Evolutionary conservation across 2,329 filamentous ascomycete species (phyloP), one percentile per base, ranked within the genome.

Genomic region (Fusarium sp.): DNA sequence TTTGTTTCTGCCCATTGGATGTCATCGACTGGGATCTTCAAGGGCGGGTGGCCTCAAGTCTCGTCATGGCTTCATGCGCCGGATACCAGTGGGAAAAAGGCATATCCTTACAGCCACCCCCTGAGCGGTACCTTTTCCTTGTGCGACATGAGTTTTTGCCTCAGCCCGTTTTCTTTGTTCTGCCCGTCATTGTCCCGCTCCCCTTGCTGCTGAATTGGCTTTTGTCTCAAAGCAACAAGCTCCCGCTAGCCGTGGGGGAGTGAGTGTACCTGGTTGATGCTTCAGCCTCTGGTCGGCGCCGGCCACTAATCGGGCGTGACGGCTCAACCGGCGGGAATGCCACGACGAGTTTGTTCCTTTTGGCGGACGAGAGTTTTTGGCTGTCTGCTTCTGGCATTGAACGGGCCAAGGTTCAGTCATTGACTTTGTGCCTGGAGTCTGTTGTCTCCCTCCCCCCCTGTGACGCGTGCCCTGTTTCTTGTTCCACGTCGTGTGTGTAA

Each of bases 181-280:
- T 63, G 34, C 53, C 36, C 18, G 18, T 23, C 18, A 23, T 40
- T 54, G 40, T 18, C 10, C 40, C 31, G 31, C 39, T 16, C 39
- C 43, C 53, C 50, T 44, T 56, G 64, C 43, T 52, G 62, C 48
- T 54, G 56, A 61, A 68, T 60, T 64, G 63, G 58, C 53, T 64
- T 64, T 66, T 47, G 10, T 52, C 39, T 34, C 36, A 48, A 41
- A 46, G 41, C 60, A 13, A 68, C 57, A 57, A 64, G 41, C 59
- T 68, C 43, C 53, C 59, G 18, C 62, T 70, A 67, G 60, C 47
- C 28, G 58, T 57, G 50, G 50, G 50, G n/a, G n/a, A n/a, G 66
- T 63, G 46, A 23, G n/a, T 57, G 62, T 66, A 55, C 72, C 65
- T 74, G 65, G 51, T 43, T 43, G 34, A 52, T 66, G 62, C 62